phyloP scores from a whole-genome alignment of 2,329 filamentous ascomycete species.

The Dothideomycetidae sp. region DNA sequence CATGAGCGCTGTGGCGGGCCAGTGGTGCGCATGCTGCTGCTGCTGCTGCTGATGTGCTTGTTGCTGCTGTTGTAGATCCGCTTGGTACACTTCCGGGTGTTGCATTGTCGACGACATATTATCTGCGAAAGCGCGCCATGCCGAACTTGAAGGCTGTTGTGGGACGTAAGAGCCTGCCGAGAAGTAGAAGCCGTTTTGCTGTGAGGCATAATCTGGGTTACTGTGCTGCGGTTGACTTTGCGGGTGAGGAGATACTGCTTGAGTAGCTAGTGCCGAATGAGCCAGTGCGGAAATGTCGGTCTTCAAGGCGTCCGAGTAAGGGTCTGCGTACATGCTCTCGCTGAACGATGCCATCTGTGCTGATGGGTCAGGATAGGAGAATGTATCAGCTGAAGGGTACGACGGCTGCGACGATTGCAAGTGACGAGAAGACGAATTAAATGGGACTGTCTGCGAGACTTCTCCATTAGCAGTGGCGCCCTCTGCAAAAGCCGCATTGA shows the following conservation, averaged over 20 bases:
- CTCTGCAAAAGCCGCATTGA: neutral
- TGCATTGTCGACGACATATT: conserved; percentile 14
- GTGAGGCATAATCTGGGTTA: too few species aligned
- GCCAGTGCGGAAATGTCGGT: conserved; percentile 10
- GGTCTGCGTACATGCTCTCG: conserved; percentile 13
- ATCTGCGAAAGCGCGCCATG: conserved; percentile 22
- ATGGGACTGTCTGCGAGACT: conserved; percentile 16
- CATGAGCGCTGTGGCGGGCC: conserved; percentile 27
- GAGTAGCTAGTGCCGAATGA: conserved; percentile 13
- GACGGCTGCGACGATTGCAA: conserved; percentile 19
- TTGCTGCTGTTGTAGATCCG: too few species aligned
- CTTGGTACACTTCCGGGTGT: conserved; percentile 16
- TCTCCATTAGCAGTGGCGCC: conserved; percentile 11
- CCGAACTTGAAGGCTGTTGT: conserved; percentile 8
- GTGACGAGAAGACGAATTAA: conserved; percentile 19
- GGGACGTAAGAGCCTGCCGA: conserved; percentile 2
- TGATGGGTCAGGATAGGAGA: conserved; percentile 14
- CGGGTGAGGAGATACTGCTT: conserved; percentile 10
- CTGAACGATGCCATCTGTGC: conserved; percentile 15
- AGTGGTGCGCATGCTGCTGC: conserved; percentile 24
- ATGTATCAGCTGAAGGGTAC: conserved; percentile 16
- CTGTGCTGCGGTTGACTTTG: conserved; percentile 11
- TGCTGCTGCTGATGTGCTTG: too few species aligned
- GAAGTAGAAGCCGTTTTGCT: conserved; percentile 6
- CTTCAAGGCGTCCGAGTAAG: conserved; percentile 12